Evolutionary conservation across 257 asterid genomes (phyloP).

Genomic region (Rehmannia glutinosa): DNA sequence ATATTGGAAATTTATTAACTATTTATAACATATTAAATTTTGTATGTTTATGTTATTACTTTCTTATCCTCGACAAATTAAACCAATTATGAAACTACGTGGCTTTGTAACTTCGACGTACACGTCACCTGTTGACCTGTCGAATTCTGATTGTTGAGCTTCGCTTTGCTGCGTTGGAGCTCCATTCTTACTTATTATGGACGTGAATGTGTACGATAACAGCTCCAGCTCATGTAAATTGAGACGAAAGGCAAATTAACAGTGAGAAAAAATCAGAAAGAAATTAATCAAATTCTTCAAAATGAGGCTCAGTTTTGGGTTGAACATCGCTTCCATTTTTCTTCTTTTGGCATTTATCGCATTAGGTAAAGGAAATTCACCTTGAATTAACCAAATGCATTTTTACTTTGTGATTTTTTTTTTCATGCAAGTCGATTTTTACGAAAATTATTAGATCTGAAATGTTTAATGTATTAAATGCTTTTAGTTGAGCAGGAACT

Average conservation of each 20-base stretch:
- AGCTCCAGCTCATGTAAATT: slow-evolving; percentile 9
- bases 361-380: slow-evolving; percentile 37
- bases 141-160: slow-evolving; percentile 26
- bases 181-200: slow-evolving; percentile 12
- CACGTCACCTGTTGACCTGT: slow-evolving; percentile 38
- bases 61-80: not conserved
- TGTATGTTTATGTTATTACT: no score
- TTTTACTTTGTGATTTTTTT: not conserved
- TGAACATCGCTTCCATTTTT: slow-evolving; percentile 29
- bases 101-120: not conserved
- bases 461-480: not conserved
- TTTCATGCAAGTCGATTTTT: not conserved
- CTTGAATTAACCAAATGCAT: not conserved
- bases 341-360: slow-evolving; percentile 35
- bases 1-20: no score
- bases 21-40: no score
- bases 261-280: not conserved
- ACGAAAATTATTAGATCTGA: slow-evolving; percentile 10
- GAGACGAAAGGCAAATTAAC: not conserved
- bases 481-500: not conserved
- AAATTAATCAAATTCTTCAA: slow-evolving; percentile 3
- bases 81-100: not conserved
- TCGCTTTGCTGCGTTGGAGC: slow-evolving; percentile 36
- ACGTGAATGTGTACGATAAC: not conserved
- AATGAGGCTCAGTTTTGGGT: slow-evolving; percentile 38